phyloP scores from a whole-genome alignment of 2,329 filamentous ascomycete genomes.

The Fusarium nanum region DNA sequence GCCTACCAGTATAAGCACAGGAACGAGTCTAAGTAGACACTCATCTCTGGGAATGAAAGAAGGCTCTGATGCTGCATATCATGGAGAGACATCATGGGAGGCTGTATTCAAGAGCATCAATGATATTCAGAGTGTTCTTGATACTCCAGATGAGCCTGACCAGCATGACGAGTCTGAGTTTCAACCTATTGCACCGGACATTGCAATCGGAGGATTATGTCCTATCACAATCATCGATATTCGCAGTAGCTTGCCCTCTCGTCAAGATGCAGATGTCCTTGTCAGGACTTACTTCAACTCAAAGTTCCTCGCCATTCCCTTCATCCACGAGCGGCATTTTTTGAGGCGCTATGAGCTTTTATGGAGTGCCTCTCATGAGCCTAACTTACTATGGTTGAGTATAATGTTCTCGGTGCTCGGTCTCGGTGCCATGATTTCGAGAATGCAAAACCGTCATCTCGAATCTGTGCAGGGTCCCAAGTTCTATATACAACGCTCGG shows the following conservation, averaged over 20 bases:
- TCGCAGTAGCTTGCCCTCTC: conserved; percentile 51
- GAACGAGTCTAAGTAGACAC: neutral
- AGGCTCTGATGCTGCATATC: conserved; percentile 45
- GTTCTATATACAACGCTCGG: conserved; percentile 53
- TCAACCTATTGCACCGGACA: conserved; percentile 44
- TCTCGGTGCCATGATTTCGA: conserved; percentile 54
- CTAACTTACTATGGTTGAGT: conserved; percentile 62
- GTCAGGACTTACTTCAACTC: conserved; percentile 55
- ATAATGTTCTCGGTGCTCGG: conserved; percentile 62
- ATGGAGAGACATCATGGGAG: conserved; percentile 56
- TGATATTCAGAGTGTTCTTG: conserved; percentile 55
- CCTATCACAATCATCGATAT: conserved; percentile 50
- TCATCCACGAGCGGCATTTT: conserved; percentile 59
- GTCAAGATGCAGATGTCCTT: conserved; percentile 52
- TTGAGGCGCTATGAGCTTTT: conserved; percentile 61
- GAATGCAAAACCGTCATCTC: conserved; percentile 45
- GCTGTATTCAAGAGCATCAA: conserved; percentile 57
- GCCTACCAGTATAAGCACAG: neutral
- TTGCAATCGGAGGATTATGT: conserved; percentile 49
- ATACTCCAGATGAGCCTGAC: conserved; percentile 26
- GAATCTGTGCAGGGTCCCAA: conserved; percentile 41
- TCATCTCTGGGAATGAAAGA: conserved; percentile 9
- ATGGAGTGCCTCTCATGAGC: conserved; percentile 55
- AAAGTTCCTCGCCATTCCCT: conserved; percentile 53
- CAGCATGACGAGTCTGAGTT: conserved; percentile 1